Conservation (phyloP, 2,329 filamentous ascomycete species). For the Colletotrichum gigasporum region DNA sequence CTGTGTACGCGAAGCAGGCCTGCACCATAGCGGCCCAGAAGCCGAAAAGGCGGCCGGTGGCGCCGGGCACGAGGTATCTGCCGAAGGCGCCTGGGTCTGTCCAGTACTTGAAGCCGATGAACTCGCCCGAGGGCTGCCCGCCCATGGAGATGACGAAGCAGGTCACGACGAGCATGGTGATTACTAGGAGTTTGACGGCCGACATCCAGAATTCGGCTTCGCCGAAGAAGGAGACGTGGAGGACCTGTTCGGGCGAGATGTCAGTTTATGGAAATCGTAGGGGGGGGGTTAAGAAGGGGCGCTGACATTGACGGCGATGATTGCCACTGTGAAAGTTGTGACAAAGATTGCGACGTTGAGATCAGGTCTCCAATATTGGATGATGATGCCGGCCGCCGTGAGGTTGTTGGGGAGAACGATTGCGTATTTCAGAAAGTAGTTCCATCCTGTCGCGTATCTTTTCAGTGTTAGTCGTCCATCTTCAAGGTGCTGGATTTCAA, state of each 20-base stretch:
- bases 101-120: conserved; percentile 56
- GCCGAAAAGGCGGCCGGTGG: conserved; percentile 49
- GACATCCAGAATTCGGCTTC: conserved; percentile 60
- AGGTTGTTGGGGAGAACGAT: conserved; percentile 50
- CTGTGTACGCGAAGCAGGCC: conserved; percentile 54
- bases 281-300: neutral
- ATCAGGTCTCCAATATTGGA: conserved; percentile 48
- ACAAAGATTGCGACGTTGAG: conserved; percentile 51
- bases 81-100: conserved; percentile 52
- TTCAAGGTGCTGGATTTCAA: neutral
- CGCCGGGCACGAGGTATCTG: conserved; percentile 43
- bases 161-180: conserved; percentile 48
- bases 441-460: conserved; percentile 55
- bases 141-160: conserved; percentile 50
- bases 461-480: neutral
- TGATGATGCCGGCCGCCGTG: conserved; percentile 47
- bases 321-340: conserved; percentile 43
- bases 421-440: conserved; percentile 56
- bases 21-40: conserved; percentile 49
- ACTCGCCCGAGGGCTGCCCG: conserved; percentile 46
- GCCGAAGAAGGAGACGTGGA: conserved; percentile 52
- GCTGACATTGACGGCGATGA: conserved; percentile 46
- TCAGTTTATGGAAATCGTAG: neutral
- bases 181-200: conserved; percentile 53
- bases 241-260: conserved; percentile 35